These are phyloP conservation scores for Pythium sukuiense DNA, from an alignment of 352 stramenopile genomes.

Conservation along the genomic window DNA sequence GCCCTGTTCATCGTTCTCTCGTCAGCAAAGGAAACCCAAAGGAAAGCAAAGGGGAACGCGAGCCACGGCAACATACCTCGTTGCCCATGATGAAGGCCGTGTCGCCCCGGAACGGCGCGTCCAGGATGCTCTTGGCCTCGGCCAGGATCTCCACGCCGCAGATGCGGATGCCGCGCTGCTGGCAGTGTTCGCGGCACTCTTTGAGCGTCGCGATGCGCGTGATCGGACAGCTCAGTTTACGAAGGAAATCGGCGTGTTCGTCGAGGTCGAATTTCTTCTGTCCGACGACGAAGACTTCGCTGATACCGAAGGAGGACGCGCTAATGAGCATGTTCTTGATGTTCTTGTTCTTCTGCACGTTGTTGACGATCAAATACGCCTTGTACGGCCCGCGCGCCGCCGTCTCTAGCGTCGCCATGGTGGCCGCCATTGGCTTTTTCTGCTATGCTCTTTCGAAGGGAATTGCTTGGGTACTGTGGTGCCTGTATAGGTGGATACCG, in stretches of 20 bases:
- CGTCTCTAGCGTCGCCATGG: constrained; percentile 6
- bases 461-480: not conserved
- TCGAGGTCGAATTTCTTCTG: constrained; percentile 79
- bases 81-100: constrained; percentile 96
- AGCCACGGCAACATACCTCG: constrained; percentile 49
- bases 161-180: constrained; percentile 70
- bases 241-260: constrained; percentile 51
- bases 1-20: constrained; percentile 42
- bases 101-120: constrained; percentile 72
- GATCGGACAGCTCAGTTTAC: constrained; percentile 49
- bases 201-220: constrained; percentile 76
- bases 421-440: constrained; percentile 10
- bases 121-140: constrained; percentile 67
- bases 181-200: constrained; percentile 74
- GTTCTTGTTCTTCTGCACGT: constrained; percentile 92
- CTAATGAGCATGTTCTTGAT: constrained; percentile 86
- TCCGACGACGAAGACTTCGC: constrained; percentile 86
- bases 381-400: constrained; percentile 1
- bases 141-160: constrained; percentile 94
- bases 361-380: constrained; percentile 91
- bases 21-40: not conserved
- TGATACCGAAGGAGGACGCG: constrained; percentile 79
- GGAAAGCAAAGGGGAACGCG: not conserved
- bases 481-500: not conserved
- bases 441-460: not conserved